A percentile compares a stretch with the other conserved stretches of the same genome.
Evolutionary conservation across 2,329 filamentous ascomycete genomes (phyloP).

Genomic region (Aureobasidium namibiae): DNA sequence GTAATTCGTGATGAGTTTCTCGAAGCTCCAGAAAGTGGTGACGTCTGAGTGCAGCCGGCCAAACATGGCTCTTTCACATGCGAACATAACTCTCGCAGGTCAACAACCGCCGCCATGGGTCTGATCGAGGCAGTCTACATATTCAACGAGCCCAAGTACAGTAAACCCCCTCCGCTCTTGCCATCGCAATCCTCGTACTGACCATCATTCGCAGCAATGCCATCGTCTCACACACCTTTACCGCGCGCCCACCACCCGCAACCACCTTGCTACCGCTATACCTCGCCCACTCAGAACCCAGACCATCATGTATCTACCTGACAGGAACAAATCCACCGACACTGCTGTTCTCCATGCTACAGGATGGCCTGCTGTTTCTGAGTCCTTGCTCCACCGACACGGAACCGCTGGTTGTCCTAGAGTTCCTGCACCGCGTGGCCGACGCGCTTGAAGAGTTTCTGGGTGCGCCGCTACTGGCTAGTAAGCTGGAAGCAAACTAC

Average conservation of each 20-base stretch:
- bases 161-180: background rate
- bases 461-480: conserved; percentile 73
- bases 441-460: conserved; percentile 93
- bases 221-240: conserved; percentile 83
- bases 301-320: conserved; percentile 80
- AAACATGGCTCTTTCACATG: conserved; percentile 8
- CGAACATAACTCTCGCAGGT: background rate
- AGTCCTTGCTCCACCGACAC: conserved; percentile 78
- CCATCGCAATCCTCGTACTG: background rate
- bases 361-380: conserved; percentile 80
- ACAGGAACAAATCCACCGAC: conserved; percentile 75
- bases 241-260: conserved; percentile 69
- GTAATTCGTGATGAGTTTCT: background rate
- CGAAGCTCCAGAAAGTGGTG: background rate
- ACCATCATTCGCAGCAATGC: conserved; percentile 50
- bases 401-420: conserved; percentile 80
- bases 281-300: conserved; percentile 69
- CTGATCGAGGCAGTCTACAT: conserved; percentile 94
- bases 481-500: conserved; percentile 82
- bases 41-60: background rate
- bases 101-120: conserved; percentile 38
- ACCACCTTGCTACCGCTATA: conserved; percentile 75
- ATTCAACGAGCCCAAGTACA: conserved; percentile 89
- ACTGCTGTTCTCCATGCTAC: conserved; percentile 77
- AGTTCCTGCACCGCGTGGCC: conserved; percentile 88